These are phyloP conservation scores for Sonneratia caseolaris DNA, from an alignment of 345 rosid genomes.

Conservation along the genomic window DNA sequence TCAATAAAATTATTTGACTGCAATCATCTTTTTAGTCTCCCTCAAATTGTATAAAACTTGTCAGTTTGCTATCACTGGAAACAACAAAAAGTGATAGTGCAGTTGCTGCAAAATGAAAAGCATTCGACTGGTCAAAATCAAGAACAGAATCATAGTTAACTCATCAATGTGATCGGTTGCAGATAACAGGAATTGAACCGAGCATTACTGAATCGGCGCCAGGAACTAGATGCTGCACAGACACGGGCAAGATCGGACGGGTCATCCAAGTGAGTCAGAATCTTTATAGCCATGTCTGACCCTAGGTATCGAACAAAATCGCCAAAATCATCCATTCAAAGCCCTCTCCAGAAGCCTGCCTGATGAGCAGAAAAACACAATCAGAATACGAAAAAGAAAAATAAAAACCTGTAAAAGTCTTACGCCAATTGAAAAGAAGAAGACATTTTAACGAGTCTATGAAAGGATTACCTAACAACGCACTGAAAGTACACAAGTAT, in stretches of 20 bases:
- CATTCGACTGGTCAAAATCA: neutral
- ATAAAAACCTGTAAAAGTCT: neutral
- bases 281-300: constrained; percentile 14
- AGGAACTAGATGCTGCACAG: constrained; percentile 16
- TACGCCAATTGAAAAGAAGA: neutral
- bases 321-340: constrained; percentile 15
- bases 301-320: constrained; percentile 28
- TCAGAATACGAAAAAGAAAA: neutral
- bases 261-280: constrained; percentile 21
- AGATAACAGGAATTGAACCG: neutral
- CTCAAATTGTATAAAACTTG: no score
- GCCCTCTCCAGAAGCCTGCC: neutral
- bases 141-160: neutral
- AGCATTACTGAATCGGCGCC: constrained; percentile 22
- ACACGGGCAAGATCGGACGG: constrained; percentile 28
- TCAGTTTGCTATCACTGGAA: no score
- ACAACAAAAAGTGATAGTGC: neutral
- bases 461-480: no score
- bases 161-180: neutral
- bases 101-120: neutral
- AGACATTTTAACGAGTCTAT: no score
- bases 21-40: no score
- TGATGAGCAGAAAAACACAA: neutral
- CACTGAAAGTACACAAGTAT: no score
- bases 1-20: no score